These are phyloP conservation scores for Passiflora organensis DNA, from an alignment of 345 rosid genomes.

Conservation along the genomic window DNA sequence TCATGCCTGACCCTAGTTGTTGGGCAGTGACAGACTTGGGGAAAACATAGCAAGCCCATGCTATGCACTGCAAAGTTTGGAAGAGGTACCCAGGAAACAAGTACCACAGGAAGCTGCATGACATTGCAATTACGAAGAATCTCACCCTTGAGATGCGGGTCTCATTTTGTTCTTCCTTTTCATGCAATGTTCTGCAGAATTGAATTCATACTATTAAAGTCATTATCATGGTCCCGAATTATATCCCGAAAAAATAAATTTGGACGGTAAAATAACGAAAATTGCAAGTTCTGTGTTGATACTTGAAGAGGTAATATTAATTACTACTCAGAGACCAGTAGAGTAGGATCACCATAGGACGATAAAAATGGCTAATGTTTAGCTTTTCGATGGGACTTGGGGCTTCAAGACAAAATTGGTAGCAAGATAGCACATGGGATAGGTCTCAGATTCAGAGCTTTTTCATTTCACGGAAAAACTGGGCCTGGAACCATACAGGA, in stretches of 20 bases:
- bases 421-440: background rate
- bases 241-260: too few relatives aligned
- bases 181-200: conserved; percentile 36
- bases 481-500: too few relatives aligned
- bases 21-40: conserved; percentile 40
- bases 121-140: conserved; percentile 36
- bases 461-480: too few relatives aligned
- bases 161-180: conserved; percentile 25
- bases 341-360: too few relatives aligned
- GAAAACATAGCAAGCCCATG: conserved; percentile 41
- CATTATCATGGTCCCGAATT: too few relatives aligned
- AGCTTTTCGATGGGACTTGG: background rate
- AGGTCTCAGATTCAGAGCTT: too few relatives aligned
- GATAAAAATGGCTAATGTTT: background rate
- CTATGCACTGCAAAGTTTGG: conserved; percentile 27
- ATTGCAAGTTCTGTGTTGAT: too few relatives aligned
- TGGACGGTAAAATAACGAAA: too few relatives aligned
- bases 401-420: background rate
- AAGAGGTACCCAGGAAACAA: conserved; percentile 39
- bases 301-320: too few relatives aligned
- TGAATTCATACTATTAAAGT: background rate
- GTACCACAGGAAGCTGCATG: conserved; percentile 37
- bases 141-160: conserved; percentile 26
- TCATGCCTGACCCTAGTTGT: conserved; percentile 40
- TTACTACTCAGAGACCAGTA: too few relatives aligned